Evolutionary conservation across 2,329 filamentous ascomycete species (phyloP).

Genomic region (Arthrobotrys megalospora): DNA sequence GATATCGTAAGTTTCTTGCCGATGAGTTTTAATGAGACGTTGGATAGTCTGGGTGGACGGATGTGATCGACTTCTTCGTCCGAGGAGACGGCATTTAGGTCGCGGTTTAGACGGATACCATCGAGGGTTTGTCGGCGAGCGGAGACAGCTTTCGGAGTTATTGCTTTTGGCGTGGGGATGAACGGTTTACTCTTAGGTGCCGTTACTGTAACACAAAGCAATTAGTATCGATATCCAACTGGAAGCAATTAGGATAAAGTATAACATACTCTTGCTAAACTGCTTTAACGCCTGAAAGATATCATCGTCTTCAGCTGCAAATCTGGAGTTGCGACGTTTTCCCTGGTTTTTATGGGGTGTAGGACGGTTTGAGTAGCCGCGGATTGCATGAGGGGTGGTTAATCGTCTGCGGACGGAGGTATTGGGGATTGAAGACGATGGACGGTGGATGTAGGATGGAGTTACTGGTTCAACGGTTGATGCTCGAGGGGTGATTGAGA

Average conservation of each 20-base stretch:
- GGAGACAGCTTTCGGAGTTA: constrained; percentile 45
- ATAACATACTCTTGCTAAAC: constrained; percentile 47
- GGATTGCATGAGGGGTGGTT: constrained; percentile 50
- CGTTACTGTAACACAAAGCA: constrained; percentile 33
- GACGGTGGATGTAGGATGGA: constrained; percentile 28
- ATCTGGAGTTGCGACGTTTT: constrained; percentile 56
- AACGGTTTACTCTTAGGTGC: constrained; percentile 53
- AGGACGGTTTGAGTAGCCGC: constrained; percentile 42
- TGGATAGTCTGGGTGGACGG: constrained; percentile 29
- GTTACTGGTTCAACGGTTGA: constrained; percentile 56
- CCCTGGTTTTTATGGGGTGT: constrained; percentile 58
- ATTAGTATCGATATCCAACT: constrained; percentile 14
- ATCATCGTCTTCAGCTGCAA: constrained; percentile 54
- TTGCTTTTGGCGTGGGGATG: constrained; percentile 50
- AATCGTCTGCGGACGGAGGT: constrained; percentile 42
- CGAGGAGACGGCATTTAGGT: constrained; percentile 42
- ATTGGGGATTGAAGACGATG: constrained; percentile 25
- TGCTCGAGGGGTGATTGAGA: constrained; percentile 40
- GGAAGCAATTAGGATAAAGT: not conserved
- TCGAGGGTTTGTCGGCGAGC: constrained; percentile 42
- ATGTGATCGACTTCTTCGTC: constrained; percentile 31
- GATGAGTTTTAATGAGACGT: constrained; percentile 44
- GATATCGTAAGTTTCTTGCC: constrained; percentile 39
- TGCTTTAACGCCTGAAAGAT: constrained; percentile 53
- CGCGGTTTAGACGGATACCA: constrained; percentile 44